These are phyloP conservation scores for Wickerhamiella kurtzmanii DNA, from an alignment of 805 yeast species.

Conservation along the genomic window DNA sequence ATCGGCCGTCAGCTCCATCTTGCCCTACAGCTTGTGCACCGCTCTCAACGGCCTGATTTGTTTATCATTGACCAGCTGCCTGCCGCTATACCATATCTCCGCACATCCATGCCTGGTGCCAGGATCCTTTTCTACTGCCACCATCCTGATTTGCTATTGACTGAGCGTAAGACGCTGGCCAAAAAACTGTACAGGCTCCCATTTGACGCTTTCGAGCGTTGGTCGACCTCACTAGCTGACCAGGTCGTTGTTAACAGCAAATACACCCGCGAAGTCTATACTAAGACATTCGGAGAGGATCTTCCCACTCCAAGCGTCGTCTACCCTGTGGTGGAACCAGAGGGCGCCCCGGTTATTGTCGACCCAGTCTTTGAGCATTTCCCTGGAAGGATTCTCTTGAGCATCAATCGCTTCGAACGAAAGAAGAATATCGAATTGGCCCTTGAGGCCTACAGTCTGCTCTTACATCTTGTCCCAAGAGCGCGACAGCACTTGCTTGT, in stretches of 20 bases:
- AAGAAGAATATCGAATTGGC: slow-evolving; percentile 77
- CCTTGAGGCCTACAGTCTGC: slow-evolving; percentile 45
- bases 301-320: slow-evolving; percentile 37
- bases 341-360: slow-evolving; percentile 17
- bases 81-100: slow-evolving; percentile 64
- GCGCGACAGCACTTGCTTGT: slow-evolving; percentile 34
- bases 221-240: slow-evolving; percentile 67
- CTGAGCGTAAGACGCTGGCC: slow-evolving; percentile 40
- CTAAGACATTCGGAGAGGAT: slow-evolving; percentile 39
- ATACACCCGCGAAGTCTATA: slow-evolving; percentile 63
- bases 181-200: slow-evolving; percentile 63
- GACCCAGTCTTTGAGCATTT: neutral
- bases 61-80: slow-evolving; percentile 82
- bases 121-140: slow-evolving; percentile 82
- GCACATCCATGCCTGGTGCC: slow-evolving; percentile 23
- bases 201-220: slow-evolving; percentile 73
- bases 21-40: slow-evolving; percentile 33
- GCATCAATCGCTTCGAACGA: slow-evolving; percentile 79
- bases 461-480: slow-evolving; percentile 24
- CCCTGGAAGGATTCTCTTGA: slow-evolving; percentile 33
- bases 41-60: slow-evolving; percentile 41
- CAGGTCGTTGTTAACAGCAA: slow-evolving; percentile 73
- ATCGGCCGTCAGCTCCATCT: slow-evolving; percentile 68
- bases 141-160: slow-evolving; percentile 79
- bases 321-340: slow-evolving; percentile 63